Conservation (phyloP, 352 stramenopile genomes). For the Aphanomyces cochlioides region DNA sequence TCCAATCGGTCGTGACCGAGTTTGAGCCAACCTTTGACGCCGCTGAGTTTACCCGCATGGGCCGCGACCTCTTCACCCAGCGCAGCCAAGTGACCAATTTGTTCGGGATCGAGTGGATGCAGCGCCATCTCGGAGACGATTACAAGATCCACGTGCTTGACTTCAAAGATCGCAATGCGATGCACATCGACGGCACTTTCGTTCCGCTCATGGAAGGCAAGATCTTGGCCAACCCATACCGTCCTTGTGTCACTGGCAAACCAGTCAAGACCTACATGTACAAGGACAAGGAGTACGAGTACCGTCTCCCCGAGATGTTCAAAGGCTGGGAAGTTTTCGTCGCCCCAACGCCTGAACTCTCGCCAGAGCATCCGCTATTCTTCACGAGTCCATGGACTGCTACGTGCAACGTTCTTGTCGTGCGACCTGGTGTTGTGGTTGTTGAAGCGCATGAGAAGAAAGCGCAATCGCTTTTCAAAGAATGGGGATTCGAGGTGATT, state of each 20-base stretch:
- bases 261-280: constrained; percentile 86
- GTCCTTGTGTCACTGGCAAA: constrained; percentile 81
- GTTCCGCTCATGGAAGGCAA: constrained; percentile 83
- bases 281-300: constrained; percentile 85
- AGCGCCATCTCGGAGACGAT: constrained; percentile 77
- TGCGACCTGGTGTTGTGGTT: constrained; percentile 74
- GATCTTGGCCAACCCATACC: constrained; percentile 81
- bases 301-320: constrained; percentile 87
- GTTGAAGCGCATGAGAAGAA: constrained; percentile 83
- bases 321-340: constrained; percentile 89
- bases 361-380: constrained; percentile 74
- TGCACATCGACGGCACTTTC: constrained; percentile 90
- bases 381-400: constrained; percentile 89
- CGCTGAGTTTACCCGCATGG: constrained; percentile 88
- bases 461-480: constrained; percentile 77
- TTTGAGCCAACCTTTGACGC: constrained; percentile 88
- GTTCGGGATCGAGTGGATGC: constrained; percentile 89
- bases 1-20: constrained; percentile 87
- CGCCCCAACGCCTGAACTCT: constrained; percentile 75
- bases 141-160: constrained; percentile 86
- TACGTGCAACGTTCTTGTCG: constrained; percentile 86
- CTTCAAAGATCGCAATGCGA: constrained; percentile 88
- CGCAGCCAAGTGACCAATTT: constrained; percentile 88
- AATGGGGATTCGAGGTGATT: constrained; percentile 86
- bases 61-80: constrained; percentile 87